Conservation (phyloP, 176 grass and related monocot species). For the Bromus sterilis region DNA sequence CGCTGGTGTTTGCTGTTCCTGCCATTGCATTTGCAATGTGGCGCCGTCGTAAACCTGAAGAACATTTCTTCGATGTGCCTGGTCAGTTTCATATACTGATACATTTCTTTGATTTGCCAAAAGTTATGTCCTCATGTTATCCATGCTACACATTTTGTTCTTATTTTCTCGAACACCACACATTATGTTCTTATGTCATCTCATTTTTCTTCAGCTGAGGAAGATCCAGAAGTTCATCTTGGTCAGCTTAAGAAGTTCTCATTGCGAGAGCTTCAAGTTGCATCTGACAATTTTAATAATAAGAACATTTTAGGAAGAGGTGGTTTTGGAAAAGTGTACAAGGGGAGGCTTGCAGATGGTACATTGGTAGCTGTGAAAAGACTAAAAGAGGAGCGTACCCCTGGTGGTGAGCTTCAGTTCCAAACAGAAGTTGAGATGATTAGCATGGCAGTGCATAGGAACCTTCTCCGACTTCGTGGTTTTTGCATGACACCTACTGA, state of each 20-base stretch:
- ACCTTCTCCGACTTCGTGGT: constrained; percentile 61
- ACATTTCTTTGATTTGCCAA: not conserved
- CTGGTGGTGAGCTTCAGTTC: constrained; percentile 62
- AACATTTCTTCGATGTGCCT: constrained; percentile 66
- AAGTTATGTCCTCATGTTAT: not conserved
- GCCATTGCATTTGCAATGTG: constrained; percentile 66
- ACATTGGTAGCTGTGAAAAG: constrained; percentile 67
- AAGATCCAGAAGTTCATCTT: constrained; percentile 68
- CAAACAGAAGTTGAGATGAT: constrained; percentile 71
- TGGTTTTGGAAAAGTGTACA: constrained; percentile 78
- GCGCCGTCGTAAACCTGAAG: constrained; percentile 61
- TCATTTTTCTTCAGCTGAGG: constrained; percentile 49
- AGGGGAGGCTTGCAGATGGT: constrained; percentile 65
- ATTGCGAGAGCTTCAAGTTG: constrained; percentile 61
- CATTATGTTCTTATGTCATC: not conserved
- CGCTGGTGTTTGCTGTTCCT: constrained; percentile 47
- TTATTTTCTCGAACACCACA: constrained; percentile 3
- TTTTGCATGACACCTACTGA: constrained; percentile 75
- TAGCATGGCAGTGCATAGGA: constrained; percentile 62
- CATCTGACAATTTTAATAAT: constrained; percentile 51
- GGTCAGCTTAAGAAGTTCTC: constrained; percentile 74
- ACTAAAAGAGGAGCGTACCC: constrained; percentile 58
- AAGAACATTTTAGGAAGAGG: constrained; percentile 70
- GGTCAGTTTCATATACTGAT: constrained; percentile 25
- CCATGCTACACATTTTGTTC: constrained; percentile 5